phyloP scores from a whole-genome alignment of 768 basidiomycete genomes.

The Podaxis sp. region DNA sequence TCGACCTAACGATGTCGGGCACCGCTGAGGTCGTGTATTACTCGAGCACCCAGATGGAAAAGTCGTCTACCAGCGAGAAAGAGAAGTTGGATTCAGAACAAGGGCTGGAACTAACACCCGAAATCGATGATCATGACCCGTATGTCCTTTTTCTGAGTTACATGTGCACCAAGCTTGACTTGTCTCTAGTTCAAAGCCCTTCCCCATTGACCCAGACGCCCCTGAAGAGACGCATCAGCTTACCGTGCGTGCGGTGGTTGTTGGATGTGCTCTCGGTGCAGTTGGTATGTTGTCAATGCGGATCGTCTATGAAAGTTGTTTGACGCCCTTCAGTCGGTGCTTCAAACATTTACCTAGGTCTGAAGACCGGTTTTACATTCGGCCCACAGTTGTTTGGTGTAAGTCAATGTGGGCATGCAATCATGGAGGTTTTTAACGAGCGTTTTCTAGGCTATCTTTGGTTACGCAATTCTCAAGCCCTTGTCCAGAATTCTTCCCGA shows the following conservation, averaged over 20 bases:
- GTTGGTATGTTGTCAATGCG: conserved; percentile 21
- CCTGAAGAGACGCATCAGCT: conserved; percentile 50
- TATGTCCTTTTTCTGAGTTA: conserved; percentile 20
- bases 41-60: conserved; percentile 12
- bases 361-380: conserved; percentile 70
- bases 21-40: conserved; percentile 9
- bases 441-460: conserved; percentile 45
- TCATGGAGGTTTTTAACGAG: background rate
- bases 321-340: conserved; percentile 39
- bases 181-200: conserved; percentile 39
- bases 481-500: conserved; percentile 48
- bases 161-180: background rate
- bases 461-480: conserved; percentile 60
- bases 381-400: conserved; percentile 62
- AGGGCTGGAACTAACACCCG: conserved; percentile 20
- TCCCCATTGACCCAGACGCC: conserved; percentile 50
- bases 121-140: conserved; percentile 39
- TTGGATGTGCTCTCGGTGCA: conserved; percentile 50
- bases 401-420: conserved; percentile 14
- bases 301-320: background rate
- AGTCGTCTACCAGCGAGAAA: conserved; percentile 24
- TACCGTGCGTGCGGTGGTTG: conserved; percentile 48
- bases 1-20: conserved; percentile 5
- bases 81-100: conserved; percentile 24
- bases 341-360: conserved; percentile 64